Percentiles rank a stretch among this genome's conserved stretches.
phyloP scores from a whole-genome alignment of 176 grass and related monocot species.

The Rhynchospora pubera region DNA sequence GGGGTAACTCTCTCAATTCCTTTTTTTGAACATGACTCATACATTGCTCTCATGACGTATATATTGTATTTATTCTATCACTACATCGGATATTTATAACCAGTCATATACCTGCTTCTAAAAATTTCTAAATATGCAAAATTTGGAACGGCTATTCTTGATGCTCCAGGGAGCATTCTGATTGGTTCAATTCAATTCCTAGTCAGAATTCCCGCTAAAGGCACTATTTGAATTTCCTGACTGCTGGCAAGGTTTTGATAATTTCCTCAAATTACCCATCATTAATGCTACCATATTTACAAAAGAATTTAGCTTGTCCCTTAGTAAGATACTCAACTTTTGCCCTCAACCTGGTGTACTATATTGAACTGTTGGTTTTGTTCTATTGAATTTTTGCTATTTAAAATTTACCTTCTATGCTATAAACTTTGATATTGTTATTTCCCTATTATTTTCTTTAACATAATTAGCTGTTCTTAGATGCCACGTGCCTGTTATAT shows the following conservation, averaged over 20 bases:
- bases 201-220: background rate
- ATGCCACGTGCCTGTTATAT: background rate
- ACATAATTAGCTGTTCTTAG: constrained; percentile 5
- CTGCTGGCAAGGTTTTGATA: background rate
- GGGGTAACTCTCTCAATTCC: background rate
- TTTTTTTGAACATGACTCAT: background rate
- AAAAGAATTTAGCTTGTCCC: background rate
- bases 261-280: background rate
- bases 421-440: background rate
- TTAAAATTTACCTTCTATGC: background rate
- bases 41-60: background rate
- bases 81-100: background rate
- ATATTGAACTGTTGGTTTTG: no score
- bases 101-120: background rate
- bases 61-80: background rate
- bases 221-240: background rate
- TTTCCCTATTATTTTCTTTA: background rate
- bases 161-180: background rate
- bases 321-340: background rate
- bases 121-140: background rate
- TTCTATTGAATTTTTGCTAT: background rate
- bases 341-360: background rate
- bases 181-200: background rate
- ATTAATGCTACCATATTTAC: background rate
- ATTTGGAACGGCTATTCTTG: background rate